These are phyloP conservation scores for Medakamo hakoo DNA, from an alignment of 139 green algal genomes.

Conservation along the genomic window DNA sequence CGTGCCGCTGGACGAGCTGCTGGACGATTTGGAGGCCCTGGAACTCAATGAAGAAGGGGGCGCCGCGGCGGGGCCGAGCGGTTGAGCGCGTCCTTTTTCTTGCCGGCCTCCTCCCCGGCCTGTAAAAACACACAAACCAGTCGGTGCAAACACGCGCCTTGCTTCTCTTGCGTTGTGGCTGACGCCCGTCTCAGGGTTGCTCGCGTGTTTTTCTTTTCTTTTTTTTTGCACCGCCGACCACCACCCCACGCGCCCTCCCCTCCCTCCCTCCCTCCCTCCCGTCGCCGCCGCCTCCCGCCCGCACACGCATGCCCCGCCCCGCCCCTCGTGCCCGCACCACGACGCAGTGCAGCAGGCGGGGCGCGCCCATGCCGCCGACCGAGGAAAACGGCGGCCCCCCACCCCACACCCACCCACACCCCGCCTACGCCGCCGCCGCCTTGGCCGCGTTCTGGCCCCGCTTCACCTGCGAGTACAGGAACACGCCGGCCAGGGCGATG, in stretches of 20 bases:
- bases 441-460: conserved; percentile 21
- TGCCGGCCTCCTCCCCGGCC: neutral
- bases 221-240: too few relatives aligned
- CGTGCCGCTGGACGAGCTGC: conserved; percentile 85
- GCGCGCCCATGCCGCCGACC: too few relatives aligned
- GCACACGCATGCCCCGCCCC: too few relatives aligned
- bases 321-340: too few relatives aligned
- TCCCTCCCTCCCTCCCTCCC: neutral
- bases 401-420: too few relatives aligned
- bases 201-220: neutral
- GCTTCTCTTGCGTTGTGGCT: neutral
- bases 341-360: too few relatives aligned
- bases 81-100: too few relatives aligned
- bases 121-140: too few relatives aligned
- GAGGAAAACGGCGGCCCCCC: too few relatives aligned
- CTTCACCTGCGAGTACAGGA: conserved; percentile 80
- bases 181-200: too few relatives aligned
- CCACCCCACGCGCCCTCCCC: neutral
- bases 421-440: too few relatives aligned
- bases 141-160: too few relatives aligned
- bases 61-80: neutral
- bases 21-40: conserved; percentile 70
- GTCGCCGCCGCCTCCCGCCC: neutral
- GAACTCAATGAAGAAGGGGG: conserved; percentile 22
- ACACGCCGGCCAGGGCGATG: conserved; percentile 78